Percentiles rank a stretch among this genome's conserved stretches.
Evolutionary conservation across 2,329 filamentous ascomycete species (phyloP).

Genomic region (Coniosporium tulheliwenetii): DNA sequence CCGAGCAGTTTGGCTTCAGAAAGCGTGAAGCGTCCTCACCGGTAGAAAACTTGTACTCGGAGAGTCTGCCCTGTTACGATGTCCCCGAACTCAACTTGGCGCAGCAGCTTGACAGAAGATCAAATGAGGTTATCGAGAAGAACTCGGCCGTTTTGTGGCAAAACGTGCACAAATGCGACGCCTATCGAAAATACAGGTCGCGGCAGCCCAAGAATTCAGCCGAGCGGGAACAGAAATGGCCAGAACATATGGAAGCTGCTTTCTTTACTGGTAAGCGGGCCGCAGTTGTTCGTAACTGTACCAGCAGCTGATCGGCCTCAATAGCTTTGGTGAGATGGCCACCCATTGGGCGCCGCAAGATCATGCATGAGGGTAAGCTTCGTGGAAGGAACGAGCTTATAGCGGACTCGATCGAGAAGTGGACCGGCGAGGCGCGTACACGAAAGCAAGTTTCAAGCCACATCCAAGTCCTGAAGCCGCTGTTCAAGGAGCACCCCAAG

Average conservation of each 20-base stretch:
- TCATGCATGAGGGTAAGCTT: slow-evolving; percentile 29
- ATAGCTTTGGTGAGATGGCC: slow-evolving; percentile 35
- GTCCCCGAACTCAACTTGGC: too few relatives aligned
- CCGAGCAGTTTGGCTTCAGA: slow-evolving; percentile 7
- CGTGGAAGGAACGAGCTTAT: slow-evolving; percentile 48
- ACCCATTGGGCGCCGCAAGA: slow-evolving; percentile 42
- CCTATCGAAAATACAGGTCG: slow-evolving; percentile 29
- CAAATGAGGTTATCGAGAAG: background rate
- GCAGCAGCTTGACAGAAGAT: too few relatives aligned
- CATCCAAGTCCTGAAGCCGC: slow-evolving; percentile 44
- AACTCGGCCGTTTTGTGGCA: slow-evolving; percentile 8
- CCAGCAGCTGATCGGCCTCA: slow-evolving; percentile 1
- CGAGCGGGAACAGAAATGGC: slow-evolving; percentile 25
- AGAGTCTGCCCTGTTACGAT: background rate
- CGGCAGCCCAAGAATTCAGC: slow-evolving; percentile 20
- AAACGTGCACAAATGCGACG: slow-evolving; percentile 18
- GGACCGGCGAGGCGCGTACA: slow-evolving; percentile 35
- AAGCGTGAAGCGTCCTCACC: slow-evolving; percentile 15
- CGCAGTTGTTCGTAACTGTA: background rate
- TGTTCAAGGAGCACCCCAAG: slow-evolving; percentile 34
- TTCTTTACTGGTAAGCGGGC: slow-evolving; percentile 29
- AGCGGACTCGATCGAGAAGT: slow-evolving; percentile 38
- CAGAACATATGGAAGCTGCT: slow-evolving; percentile 29
- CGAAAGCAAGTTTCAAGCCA: slow-evolving; percentile 51
- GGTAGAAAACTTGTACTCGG: slow-evolving; percentile 9